Evolutionary conservation across 441 rosid genomes (phyloP).

Genomic region (Aleurites moluccanus): DNA sequence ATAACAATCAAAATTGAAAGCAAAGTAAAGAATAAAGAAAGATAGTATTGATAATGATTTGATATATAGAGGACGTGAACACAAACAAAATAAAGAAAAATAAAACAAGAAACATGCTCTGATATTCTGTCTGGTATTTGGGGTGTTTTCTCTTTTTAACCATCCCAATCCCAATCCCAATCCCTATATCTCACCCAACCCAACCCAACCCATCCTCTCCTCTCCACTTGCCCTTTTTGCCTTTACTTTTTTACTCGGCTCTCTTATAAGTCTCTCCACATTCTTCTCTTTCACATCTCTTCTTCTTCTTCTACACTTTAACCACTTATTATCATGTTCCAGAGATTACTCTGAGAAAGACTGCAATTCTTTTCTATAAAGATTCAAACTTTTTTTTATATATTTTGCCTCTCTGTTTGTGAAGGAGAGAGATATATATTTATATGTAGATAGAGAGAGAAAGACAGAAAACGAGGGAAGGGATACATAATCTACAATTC

Average conservation of each 20-base stretch:
- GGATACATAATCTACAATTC: not conserved
- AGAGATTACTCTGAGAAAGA: not conserved
- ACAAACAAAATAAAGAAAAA: conserved; percentile 14
- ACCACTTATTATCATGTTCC: not conserved
- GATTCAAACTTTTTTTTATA: not conserved
- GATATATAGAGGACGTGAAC: conserved; percentile 9
- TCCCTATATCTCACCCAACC: conserved; percentile 25
- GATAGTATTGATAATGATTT: not conserved
- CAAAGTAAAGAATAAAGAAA: conserved; percentile 2
- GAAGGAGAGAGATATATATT: not conserved
- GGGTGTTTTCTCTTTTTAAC: conserved; percentile 42
- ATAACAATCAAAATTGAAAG: not conserved
- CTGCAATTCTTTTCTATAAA: not conserved
- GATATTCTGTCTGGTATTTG: conserved; percentile 73
- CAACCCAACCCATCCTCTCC: conserved; percentile 2
- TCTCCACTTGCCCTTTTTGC: not conserved
- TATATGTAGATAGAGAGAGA: too few relatives aligned
- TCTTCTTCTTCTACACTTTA: not conserved
- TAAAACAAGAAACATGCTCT: conserved; percentile 28
- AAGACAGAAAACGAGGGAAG: too few relatives aligned
- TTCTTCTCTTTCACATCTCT: not conserved
- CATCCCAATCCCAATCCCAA: conserved; percentile 27
- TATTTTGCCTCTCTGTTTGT: not conserved
- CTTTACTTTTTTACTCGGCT: not conserved
- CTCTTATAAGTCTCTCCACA: not conserved